phyloP scores from a whole-genome alignment of 345 rosid species.

The Corchorus olitorius region DNA sequence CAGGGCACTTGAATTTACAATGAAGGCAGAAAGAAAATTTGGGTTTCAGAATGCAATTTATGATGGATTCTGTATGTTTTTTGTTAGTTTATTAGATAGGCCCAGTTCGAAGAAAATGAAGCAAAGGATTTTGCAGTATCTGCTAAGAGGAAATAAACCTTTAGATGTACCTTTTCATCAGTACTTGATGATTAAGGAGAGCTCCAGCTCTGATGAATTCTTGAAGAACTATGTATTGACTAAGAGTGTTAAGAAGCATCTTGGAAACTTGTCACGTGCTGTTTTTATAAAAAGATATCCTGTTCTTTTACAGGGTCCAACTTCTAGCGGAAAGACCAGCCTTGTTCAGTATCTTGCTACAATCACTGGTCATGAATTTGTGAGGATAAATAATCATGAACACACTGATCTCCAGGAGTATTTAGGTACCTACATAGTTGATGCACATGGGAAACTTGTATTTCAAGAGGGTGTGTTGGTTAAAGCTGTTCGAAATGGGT shows the following conservation, averaged over 20 bases:
- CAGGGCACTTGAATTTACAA: constrained; percentile 83
- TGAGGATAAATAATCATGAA: constrained; percentile 93
- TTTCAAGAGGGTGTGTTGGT: constrained; percentile 95
- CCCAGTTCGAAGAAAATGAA: constrained; percentile 78
- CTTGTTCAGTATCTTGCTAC: constrained; percentile 96
- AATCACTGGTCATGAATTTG: constrained; percentile 81
- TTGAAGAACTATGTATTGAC: constrained; percentile 68
- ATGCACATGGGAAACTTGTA: constrained; percentile 80
- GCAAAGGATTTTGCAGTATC: constrained; percentile 44
- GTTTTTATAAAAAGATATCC: constrained; percentile 81
- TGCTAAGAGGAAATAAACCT: constrained; percentile 56
- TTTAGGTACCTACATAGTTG: constrained; percentile 83
- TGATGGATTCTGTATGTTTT: constrained; percentile 92
- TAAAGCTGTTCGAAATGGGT: constrained; percentile 85
- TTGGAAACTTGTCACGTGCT: constrained; percentile 79
- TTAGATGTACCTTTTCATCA: constrained; percentile 38
- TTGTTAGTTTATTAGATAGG: constrained; percentile 79
- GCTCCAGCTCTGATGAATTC: constrained; percentile 41
- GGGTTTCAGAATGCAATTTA: constrained; percentile 69
- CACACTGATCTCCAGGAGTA: constrained; percentile 95
- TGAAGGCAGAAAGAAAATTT: constrained; percentile 58
- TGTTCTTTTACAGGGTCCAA: constrained; percentile 94
- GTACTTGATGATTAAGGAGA: constrained; percentile 41
- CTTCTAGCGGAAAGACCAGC: constrained; percentile 98
- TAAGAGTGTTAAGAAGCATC: constrained; percentile 71